Percentiles rank a stretch among this genome's conserved stretches.
These are phyloP conservation scores for Pilobolus umbonatus DNA, from an alignment of 192 early-diverging fungal genomes.

Conservation along the genomic window DNA sequence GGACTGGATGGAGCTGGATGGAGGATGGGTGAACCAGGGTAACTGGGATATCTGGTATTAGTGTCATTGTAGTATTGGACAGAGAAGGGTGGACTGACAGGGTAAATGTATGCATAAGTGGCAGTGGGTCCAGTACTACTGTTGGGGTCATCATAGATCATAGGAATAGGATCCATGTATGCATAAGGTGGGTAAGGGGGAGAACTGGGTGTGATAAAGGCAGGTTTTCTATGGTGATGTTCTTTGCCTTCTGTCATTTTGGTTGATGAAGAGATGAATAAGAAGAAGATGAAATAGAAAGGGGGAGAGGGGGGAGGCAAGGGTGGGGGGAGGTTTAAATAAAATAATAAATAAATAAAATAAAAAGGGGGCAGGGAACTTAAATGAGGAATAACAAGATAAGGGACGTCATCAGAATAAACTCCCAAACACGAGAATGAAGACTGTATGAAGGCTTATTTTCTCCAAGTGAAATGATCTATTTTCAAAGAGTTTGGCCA, in stretches of 20 bases:
- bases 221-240: too few relatives aligned
- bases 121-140: too few relatives aligned
- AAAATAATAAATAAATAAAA: too few relatives aligned
- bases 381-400: too few relatives aligned
- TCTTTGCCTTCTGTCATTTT: too few relatives aligned
- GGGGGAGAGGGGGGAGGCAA: background rate
- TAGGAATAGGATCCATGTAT: background rate
- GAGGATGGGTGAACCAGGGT: slow-evolving; percentile 41
- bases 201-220: background rate
- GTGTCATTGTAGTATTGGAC: slow-evolving; percentile 39
- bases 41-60: slow-evolving; percentile 31
- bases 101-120: slow-evolving; percentile 27
- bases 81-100: slow-evolving; percentile 38
- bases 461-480: too few relatives aligned
- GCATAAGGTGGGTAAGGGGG: background rate
- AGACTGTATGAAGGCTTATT: too few relatives aligned
- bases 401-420: too few relatives aligned
- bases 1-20: slow-evolving; percentile 37
- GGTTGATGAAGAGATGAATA: background rate
- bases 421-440: too few relatives aligned
- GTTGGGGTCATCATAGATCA: background rate
- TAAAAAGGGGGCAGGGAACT: too few relatives aligned
- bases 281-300: background rate
- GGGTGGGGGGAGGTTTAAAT: too few relatives aligned
- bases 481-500: too few relatives aligned